phyloP scores from a whole-genome alignment of 1,139 yeast genomes.

The Sugiyamaella neomexicana region DNA sequence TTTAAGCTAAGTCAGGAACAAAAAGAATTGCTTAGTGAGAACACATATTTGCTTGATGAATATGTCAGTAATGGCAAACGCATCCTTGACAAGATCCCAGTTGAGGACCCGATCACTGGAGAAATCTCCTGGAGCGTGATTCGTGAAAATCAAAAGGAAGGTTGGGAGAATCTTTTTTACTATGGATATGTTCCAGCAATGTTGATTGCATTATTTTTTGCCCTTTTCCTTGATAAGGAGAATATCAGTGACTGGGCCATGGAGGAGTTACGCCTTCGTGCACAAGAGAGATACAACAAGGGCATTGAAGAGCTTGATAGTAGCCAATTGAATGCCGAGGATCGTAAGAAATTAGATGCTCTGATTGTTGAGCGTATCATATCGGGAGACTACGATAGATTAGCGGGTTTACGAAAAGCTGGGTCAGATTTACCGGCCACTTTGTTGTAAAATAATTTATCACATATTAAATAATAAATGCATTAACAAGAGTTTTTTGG shows the following conservation, averaged over 20 bases:
- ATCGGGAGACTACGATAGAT: constrained; percentile 81
- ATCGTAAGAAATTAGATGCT: constrained; percentile 70
- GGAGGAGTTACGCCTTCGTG: constrained; percentile 79
- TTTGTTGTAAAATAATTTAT: constrained; percentile 32
- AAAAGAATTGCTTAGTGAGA: constrained; percentile 59
- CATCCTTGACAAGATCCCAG: constrained; percentile 82
- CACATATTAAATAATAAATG: constrained; percentile 1
- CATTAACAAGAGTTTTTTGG: not conserved
- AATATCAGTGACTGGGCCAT: constrained; percentile 71
- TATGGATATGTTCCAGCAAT: constrained; percentile 71
- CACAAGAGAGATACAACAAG: constrained; percentile 65
- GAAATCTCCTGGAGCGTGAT: constrained; percentile 78
- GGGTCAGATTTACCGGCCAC: constrained; percentile 41
- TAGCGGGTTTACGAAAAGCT: constrained; percentile 64
- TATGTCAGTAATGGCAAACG: constrained; percentile 60
- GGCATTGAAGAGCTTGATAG: constrained; percentile 54
- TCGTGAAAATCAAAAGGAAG: constrained; percentile 76
- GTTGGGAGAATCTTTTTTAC: constrained; percentile 78
- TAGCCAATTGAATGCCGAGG: constrained; percentile 58
- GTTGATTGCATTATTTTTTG: constrained; percentile 46
- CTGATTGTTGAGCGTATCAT: constrained; percentile 78
- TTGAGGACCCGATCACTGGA: constrained; percentile 75
- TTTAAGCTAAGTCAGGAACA: constrained; percentile 60
- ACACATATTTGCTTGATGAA: constrained; percentile 61
- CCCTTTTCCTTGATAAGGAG: constrained; percentile 50